These are phyloP conservation scores for Phaeosphaeriaceae sp. DNA, from an alignment of 2,329 filamentous ascomycete species.

Conservation along the genomic window DNA sequence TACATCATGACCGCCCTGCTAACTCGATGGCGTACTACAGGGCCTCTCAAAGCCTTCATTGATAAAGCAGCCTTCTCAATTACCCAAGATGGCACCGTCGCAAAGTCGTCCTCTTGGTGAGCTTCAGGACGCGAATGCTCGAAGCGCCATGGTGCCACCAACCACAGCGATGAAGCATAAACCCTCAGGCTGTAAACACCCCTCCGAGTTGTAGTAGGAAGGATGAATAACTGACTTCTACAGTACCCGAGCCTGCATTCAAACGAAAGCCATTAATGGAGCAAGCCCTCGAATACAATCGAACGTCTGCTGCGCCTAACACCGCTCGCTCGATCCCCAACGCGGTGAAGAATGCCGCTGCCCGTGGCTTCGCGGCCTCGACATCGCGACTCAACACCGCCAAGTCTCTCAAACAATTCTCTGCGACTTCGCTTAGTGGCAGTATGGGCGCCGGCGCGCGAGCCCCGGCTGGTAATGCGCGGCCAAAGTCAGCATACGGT, in stretches of 20 bases:
- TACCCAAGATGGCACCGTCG: conserved; percentile 31
- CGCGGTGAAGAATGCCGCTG: conserved; percentile 55
- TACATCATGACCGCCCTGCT: conserved; percentile 15
- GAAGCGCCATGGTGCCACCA: conserved; percentile 56
- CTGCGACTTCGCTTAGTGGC: conserved; percentile 60
- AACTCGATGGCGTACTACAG: conserved; percentile 22
- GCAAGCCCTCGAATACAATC: conserved; percentile 55
- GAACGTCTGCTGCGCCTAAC: conserved; percentile 50
- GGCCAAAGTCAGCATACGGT: conserved; percentile 58
- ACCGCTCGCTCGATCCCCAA: conserved; percentile 50
- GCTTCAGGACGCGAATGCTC: conserved; percentile 61
- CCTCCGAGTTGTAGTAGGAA: conserved; percentile 13
- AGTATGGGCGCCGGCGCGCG: conserved; percentile 60
- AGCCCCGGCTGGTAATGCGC: conserved; percentile 48
- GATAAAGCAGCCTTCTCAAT: conserved; percentile 36
- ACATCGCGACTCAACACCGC: conserved; percentile 51
- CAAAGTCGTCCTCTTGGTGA: conserved; percentile 52
- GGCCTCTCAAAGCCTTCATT: conserved; percentile 37
- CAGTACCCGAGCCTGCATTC: conserved; percentile 55
- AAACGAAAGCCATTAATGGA: conserved; percentile 60
- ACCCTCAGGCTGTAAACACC: conserved; percentile 54
- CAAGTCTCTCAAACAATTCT: conserved; percentile 52
- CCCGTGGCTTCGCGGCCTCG: conserved; percentile 47
- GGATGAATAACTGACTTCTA: conserved; percentile 26
- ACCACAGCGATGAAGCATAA: conserved; percentile 57